These are phyloP conservation scores for Kodamaea nitidulidarum DNA, from an alignment of 805 yeast species.

Conservation along the genomic window DNA sequence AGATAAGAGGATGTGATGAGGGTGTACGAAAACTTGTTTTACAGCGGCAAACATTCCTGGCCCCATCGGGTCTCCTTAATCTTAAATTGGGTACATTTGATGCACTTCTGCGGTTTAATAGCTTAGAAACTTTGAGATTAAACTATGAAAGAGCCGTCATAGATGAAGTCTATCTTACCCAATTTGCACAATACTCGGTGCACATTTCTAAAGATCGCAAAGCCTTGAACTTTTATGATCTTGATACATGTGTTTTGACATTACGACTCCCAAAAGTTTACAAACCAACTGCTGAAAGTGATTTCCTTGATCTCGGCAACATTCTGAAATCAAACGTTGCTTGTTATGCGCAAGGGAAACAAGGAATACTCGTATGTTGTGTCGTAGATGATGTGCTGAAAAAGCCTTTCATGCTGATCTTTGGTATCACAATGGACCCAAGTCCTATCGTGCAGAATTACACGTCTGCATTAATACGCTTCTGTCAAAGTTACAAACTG, in stretches of 20 bases:
- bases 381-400: conserved; percentile 2
- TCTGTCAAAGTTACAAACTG: conserved; percentile 3
- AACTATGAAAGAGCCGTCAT: conserved; percentile 1
- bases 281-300: conserved; percentile 1
- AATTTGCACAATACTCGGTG: conserved; percentile 4
- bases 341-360: not conserved
- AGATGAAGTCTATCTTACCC: conserved; percentile 1
- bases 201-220: conserved; percentile 3
- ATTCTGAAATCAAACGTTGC: conserved; percentile 3
- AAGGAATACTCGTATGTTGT: conserved; percentile 1
- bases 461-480: conserved; percentile 5
- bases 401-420: conserved; percentile 1
- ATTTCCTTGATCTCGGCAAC: conserved; percentile 2
- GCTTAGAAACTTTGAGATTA: conserved; percentile 2
- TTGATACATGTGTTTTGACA: not conserved
- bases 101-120: not conserved
- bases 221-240: conserved; percentile 2
- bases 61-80: conserved; percentile 1
- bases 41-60: not conserved
- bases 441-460: not conserved
- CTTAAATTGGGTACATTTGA: conserved; percentile 4
- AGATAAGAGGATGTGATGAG: not conserved
- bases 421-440: not conserved
- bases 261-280: conserved; percentile 3
- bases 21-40: not conserved